Base-by-base conservation (phyloP, 768 basidiomycete genomes). In the Mycena latifolia region DNA sequence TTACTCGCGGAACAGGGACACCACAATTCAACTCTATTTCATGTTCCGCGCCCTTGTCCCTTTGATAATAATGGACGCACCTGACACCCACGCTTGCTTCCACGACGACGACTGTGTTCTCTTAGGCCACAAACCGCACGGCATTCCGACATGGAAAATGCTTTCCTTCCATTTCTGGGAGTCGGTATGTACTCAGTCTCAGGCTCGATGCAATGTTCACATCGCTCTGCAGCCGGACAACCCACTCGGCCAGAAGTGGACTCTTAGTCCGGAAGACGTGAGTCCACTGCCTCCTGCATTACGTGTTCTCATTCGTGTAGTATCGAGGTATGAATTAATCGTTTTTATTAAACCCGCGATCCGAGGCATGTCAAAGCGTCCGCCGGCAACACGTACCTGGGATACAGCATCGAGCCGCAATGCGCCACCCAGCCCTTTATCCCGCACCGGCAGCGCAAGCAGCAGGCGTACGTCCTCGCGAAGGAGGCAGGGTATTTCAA, bases 91-190 rank as follows among this genome's bases (percentile, higher is more conserved):
- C 4, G 12, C 18, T 5, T 57, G 55, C 35, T 60, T 61, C 37
- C 17, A 47, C 41, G 9, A 61, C 20, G 51, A 61, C 6, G 31
- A 71, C 31, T 79, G 78, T 55, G 69, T 77, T 25, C 76, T 75
- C 41, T 66, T 70, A 2, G 61, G 63, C 1, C 50, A 56, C 6
- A 77, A 80, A 55, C 78, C 79, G 1, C 57, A 52, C 3, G 80
- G 79, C 14, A 79, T 81, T 28, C 79, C 79, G 0, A 74, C 73
- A 14, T 81, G 79, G 79, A 81, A 79, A 60, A 71, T 80, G 5
- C 77, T 81, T 68, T 72, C 72, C 57, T 71, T 52, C 39, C 8
- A 3, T 11, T 61, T 31, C 14, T 43, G 60, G 60, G 1, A 11
- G n/a, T n/a, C n/a, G n/a, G n/a, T n/a, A n/a, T n/a, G n/a, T n/a